Conservation (phyloP, 2,329 filamentous ascomycete species). For the Orbilia ellipsospora region DNA sequence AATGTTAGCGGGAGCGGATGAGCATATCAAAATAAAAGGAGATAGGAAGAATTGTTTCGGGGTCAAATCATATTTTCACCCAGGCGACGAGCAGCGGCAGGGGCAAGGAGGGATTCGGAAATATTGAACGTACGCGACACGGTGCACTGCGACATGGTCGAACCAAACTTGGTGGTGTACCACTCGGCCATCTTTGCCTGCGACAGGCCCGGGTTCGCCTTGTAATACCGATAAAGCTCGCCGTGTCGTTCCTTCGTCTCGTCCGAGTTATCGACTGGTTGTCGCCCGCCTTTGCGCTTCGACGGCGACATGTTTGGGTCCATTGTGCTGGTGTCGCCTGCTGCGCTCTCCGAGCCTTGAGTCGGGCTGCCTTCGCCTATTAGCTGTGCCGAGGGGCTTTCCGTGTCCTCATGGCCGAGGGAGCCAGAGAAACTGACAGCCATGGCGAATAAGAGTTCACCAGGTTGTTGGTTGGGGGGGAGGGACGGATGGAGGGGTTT, state of each 20-base stretch:
- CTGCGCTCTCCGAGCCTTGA: conserved; percentile 46
- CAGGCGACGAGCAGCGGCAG: not conserved
- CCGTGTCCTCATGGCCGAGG: conserved; percentile 49
- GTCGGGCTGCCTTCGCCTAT: conserved; percentile 50
- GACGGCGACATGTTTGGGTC: conserved; percentile 48
- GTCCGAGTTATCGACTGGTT: conserved; percentile 52
- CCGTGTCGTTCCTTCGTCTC: conserved; percentile 52
- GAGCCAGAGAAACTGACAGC: conserved; percentile 49
- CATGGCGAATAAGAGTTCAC: conserved; percentile 28
- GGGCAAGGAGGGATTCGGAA: not conserved
- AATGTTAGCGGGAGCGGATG: not conserved
- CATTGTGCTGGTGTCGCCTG: conserved; percentile 51
- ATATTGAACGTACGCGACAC: conserved; percentile 48
- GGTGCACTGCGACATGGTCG: conserved; percentile 55
- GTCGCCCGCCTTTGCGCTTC: conserved; percentile 49
- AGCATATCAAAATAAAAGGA: not conserved
- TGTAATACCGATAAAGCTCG: conserved; percentile 53
- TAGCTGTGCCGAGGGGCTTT: conserved; percentile 52
- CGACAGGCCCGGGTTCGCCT: conserved; percentile 49
- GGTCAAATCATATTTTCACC: not conserved
- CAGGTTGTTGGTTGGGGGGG: conserved; percentile 22
- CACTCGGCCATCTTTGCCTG: conserved; percentile 55
- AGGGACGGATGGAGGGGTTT: conserved; percentile 13
- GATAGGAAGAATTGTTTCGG: too few species aligned
- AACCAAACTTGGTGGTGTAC: conserved; percentile 52